Conservation (phyloP, 495 filamentous ascomycete species). For the Penicillium antarcticum region DNA sequence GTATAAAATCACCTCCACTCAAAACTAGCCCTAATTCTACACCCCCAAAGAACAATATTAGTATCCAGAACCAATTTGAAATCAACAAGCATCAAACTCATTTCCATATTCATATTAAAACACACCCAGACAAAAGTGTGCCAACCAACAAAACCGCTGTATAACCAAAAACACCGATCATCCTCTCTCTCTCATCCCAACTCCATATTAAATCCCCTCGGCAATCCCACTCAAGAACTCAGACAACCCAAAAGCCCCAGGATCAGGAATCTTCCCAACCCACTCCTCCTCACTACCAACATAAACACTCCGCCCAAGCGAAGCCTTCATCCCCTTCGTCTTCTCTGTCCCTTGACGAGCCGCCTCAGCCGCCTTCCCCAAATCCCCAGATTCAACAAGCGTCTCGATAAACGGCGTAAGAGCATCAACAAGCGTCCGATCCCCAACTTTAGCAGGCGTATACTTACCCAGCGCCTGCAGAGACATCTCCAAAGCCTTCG, state of each 20-base stretch:
- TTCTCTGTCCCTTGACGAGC: constrained; percentile 72
- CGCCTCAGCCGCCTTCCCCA: constrained; percentile 69
- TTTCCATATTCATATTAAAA: too few relatives aligned
- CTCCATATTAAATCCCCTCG: constrained; percentile 32
- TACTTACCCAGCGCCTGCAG: constrained; percentile 71
- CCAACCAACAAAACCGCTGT: neutral
- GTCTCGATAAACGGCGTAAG: constrained; percentile 80
- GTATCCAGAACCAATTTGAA: too few relatives aligned
- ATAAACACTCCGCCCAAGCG: constrained; percentile 85
- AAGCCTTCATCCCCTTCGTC: constrained; percentile 89
- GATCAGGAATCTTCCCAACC: constrained; percentile 76
- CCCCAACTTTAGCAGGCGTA: constrained; percentile 85
- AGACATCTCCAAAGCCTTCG: constrained; percentile 67
- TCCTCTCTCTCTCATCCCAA: neutral
- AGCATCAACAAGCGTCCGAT: constrained; percentile 89
- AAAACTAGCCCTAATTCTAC: too few relatives aligned
- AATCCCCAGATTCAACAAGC: constrained; percentile 58
- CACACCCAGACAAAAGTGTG: neutral
- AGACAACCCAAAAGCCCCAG: constrained; percentile 81
- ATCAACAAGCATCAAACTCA: too few relatives aligned
- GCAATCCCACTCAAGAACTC: constrained; percentile 79
- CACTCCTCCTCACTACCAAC: constrained; percentile 80
- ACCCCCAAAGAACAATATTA: too few relatives aligned
- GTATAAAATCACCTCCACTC: too few relatives aligned
- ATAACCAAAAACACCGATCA: neutral